phyloP scores from a whole-genome alignment of 345 rosid genomes.

The Excoecaria agallocha region DNA sequence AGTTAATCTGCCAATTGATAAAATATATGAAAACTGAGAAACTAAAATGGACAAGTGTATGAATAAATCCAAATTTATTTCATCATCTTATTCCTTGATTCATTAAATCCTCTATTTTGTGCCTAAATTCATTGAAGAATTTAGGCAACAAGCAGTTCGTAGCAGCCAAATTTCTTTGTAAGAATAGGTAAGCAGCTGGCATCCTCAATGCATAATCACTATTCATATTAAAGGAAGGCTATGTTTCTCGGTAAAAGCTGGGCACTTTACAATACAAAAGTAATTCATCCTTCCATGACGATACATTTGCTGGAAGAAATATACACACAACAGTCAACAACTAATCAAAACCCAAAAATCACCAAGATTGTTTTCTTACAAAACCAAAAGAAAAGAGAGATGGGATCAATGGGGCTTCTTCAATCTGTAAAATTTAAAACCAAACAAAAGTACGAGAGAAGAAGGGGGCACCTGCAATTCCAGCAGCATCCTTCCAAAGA shows the following conservation, averaged over 20 bases:
- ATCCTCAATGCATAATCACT: not conserved
- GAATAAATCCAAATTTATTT: no score
- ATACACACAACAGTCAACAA: no score
- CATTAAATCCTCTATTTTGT: no score
- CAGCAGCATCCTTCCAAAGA: conserved; percentile 59
- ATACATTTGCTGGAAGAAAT: no score
- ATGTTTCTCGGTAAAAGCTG: not conserved
- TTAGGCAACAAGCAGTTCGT: not conserved
- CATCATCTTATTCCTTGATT: no score
- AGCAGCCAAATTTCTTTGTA: not conserved
- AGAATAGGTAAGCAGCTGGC: not conserved
- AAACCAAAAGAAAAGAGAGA: not conserved
- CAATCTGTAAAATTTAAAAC: not conserved
- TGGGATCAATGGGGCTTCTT: not conserved
- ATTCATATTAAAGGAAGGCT: not conserved
- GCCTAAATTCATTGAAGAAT: not conserved
- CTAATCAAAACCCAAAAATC: not conserved
- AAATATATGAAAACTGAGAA: no score
- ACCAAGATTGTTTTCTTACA: not conserved
- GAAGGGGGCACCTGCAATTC: conserved; percentile 47
- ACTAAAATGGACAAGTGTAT: no score
- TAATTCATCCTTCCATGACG: not conserved
- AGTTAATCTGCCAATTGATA: no score
- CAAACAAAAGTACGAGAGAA: not conserved
- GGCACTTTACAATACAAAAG: not conserved